Conservation (phyloP, 108 stramenopile genomes). For the Schizochytrium sp. region DNA sequence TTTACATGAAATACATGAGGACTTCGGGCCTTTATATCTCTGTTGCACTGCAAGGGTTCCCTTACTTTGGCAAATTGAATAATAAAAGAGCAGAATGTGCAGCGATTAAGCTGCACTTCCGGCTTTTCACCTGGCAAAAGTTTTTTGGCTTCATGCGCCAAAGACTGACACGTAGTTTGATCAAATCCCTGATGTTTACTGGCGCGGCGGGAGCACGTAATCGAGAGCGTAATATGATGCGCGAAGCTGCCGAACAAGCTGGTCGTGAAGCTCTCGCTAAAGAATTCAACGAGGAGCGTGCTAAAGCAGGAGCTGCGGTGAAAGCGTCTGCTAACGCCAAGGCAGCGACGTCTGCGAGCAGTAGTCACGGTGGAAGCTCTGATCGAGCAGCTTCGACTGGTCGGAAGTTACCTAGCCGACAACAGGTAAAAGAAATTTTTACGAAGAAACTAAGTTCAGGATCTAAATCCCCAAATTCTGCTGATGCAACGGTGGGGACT, state of each 20-base stretch:
- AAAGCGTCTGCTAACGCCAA: neutral
- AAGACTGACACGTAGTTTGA: neutral
- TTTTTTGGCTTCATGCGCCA: neutral
- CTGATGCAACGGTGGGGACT: too few species aligned
- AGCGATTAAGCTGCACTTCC: neutral
- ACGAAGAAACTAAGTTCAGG: too few species aligned
- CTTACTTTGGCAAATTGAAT: neutral
- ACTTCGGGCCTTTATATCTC: slow-evolving; percentile 36
- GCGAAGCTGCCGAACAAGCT: neutral
- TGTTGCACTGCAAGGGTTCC: slow-evolving; percentile 2
- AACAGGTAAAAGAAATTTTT: too few species aligned
- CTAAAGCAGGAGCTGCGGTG: neutral
- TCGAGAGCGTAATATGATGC: neutral
- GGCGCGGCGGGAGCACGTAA: neutral
- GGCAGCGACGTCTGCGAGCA: too few species aligned
- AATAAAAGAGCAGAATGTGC: neutral
- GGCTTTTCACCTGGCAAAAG: slow-evolving; percentile 41
- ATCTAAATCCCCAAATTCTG: too few species aligned
- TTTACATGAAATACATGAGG: slow-evolving; percentile 4
- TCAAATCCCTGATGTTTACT: neutral
- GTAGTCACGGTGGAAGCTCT: too few species aligned
- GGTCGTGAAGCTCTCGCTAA: too few species aligned
- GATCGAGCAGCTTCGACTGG: too few species aligned
- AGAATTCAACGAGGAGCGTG: neutral
- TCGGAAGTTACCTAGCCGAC: too few species aligned